phyloP scores from a whole-genome alignment of 169 alveolate species.

The Fabrea salina region DNA sequence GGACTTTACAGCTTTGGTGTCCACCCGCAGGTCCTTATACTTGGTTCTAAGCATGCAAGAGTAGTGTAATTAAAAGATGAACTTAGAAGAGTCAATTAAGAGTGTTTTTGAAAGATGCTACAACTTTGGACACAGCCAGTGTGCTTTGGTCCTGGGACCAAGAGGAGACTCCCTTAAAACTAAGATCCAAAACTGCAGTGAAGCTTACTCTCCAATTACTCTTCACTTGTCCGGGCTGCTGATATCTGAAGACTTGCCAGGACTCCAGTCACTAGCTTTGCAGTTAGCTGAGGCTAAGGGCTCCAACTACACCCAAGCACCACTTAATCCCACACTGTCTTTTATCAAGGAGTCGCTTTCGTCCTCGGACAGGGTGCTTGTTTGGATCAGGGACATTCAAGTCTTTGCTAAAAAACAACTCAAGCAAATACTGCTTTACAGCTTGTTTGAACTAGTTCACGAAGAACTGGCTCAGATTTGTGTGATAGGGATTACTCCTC shows the following conservation, averaged over 20 bases:
- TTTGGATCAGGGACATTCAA: background rate
- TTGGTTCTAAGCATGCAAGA: too few relatives aligned
- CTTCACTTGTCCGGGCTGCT: background rate
- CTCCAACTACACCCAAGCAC: background rate
- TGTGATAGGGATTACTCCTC: background rate
- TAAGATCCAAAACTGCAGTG: background rate
- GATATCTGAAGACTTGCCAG: background rate
- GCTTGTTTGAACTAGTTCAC: constrained; percentile 13
- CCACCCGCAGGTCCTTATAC: too few relatives aligned
- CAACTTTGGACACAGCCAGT: constrained; percentile 5
- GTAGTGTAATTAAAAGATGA: too few relatives aligned
- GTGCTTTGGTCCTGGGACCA: background rate
- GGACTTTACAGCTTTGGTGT: background rate
- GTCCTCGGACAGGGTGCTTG: background rate
- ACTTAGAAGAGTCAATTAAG: too few relatives aligned
- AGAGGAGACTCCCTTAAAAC: background rate
- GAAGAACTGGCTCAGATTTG: background rate
- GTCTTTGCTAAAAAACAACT: background rate
- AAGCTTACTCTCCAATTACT: background rate
- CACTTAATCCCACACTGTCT: background rate
- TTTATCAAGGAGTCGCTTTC: background rate
- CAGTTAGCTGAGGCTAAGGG: background rate
- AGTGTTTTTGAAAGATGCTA: background rate
- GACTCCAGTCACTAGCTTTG: background rate
- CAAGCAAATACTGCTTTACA: background rate